Evolutionary conservation across 345 rosid species (phyloP).

Genomic region (Pugionium cornutum): DNA sequence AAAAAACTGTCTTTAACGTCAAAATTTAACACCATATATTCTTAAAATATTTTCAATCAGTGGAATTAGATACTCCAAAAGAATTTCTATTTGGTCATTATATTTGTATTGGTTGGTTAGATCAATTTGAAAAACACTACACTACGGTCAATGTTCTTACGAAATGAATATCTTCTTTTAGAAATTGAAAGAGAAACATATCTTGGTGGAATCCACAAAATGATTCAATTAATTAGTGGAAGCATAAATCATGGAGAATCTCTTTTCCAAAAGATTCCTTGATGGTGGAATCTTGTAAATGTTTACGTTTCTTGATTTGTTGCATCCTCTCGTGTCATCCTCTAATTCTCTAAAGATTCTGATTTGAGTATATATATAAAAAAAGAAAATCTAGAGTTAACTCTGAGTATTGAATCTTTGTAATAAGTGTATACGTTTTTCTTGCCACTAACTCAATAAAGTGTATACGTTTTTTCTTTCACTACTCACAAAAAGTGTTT

Average conservation of each 20-base stretch:
- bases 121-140: conserved; percentile 22
- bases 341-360: conserved; percentile 23
- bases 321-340: conserved; percentile 35
- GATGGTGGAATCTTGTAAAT: conserved; percentile 29
- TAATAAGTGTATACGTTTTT: conserved; percentile 29
- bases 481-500: conserved; percentile 24
- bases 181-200: conserved; percentile 23
- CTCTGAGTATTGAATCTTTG: conserved; percentile 18
- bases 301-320: conserved; percentile 34
- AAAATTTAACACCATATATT: too few relatives aligned
- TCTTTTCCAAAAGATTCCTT: conserved; percentile 33
- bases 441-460: conserved; percentile 18
- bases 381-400: conserved; percentile 23
- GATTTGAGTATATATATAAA: background rate
- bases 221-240: conserved; percentile 35
- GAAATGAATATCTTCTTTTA: conserved; percentile 6
- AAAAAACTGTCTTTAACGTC: too few relatives aligned
- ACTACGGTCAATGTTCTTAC: background rate
- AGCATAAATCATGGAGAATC: conserved; percentile 40
- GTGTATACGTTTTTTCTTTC: conserved; percentile 30
- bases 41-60: too few relatives aligned
- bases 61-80: conserved; percentile 8
- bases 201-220: conserved; percentile 38
- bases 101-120: background rate
- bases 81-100: background rate